Evolutionary conservation across 306 rosid species (phyloP), one percentile per base, ranked within the genome.

Genomic region (Alnus glutinosa): DNA sequence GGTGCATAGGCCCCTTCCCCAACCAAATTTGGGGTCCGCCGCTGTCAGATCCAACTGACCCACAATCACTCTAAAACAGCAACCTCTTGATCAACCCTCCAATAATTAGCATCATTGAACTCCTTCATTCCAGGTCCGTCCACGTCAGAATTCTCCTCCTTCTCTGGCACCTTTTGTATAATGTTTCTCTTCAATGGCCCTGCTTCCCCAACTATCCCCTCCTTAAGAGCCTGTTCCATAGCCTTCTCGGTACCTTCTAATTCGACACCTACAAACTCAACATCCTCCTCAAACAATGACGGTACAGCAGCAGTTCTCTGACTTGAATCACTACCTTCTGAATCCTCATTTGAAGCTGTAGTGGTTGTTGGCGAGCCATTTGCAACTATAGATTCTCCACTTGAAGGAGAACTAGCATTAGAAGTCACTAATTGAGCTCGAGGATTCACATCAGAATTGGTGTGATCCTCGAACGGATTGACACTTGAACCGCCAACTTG

Each of bases 61-160:
- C 70, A 46, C 66, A 34, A 64, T 90, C 87, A 96, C 86, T 96
- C 99, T 48, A 88, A 87, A 79, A 93, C 98, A 66, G 96, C 89
- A 39, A 96, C 96, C 86, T 96, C 96, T 57, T 96, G 98, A 82
- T 96, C 99, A 67, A 96, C 99, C 82, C 98, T 90, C 99, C 99
- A 96, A 78, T 91, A 96, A 86, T 96, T 93, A 3, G 99, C 91
- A 75, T 96, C 98, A 63, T 96, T 96, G 81, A 91, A 96, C 81
- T 96, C 99, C 87, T 96, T 93, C 69, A 81, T 85, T 68, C 88
- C 98, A 58, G 93, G 87, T 51, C 86, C 91, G 55, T 86, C 93
- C 44, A 89, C 98, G 0, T 91, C 99, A 0, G 94, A 73, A 46
- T 83, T 87, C 52, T 93, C 98, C 52, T 93, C 98, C 75, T 90